Conservation (phyloP, 2,329 filamentous ascomycete genomes). For the Didymella sp. region DNA sequence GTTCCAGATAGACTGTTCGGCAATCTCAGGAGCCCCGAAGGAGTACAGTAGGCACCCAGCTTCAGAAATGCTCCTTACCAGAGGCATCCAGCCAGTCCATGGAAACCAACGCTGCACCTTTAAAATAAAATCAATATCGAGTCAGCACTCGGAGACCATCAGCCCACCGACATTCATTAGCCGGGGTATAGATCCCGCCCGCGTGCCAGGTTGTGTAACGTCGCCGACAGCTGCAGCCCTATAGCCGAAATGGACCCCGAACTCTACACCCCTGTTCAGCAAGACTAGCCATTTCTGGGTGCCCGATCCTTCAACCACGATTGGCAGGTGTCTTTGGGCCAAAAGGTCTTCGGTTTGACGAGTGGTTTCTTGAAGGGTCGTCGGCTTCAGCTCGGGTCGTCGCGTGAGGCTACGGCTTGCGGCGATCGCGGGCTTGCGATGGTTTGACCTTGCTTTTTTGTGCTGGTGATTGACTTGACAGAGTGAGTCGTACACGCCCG, state of each 20-base stretch:
- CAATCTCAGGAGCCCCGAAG: background rate
- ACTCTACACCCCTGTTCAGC: background rate
- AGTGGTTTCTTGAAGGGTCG: too few relatives aligned
- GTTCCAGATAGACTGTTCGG: background rate
- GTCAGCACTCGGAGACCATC: background rate
- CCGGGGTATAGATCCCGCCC: background rate
- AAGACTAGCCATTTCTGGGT: background rate
- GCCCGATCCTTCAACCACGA: too few relatives aligned
- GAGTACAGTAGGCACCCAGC: too few relatives aligned
- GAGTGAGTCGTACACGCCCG: too few relatives aligned
- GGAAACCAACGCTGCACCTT: too few relatives aligned
- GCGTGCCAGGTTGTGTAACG: background rate
- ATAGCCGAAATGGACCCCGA: background rate
- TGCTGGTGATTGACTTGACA: too few relatives aligned
- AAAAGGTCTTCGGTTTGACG: background rate
- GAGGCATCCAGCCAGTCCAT: too few relatives aligned
- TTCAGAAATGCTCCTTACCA: too few relatives aligned
- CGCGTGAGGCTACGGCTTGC: background rate
- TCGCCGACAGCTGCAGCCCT: background rate
- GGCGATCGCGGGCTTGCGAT: background rate
- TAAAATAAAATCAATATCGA: too few relatives aligned
- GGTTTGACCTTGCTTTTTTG: background rate
- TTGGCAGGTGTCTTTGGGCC: background rate
- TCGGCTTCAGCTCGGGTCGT: background rate
- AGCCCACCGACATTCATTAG: background rate